These are phyloP conservation scores for Russula brevipes DNA, from an alignment of 768 basidiomycete species.

Conservation along the genomic window DNA sequence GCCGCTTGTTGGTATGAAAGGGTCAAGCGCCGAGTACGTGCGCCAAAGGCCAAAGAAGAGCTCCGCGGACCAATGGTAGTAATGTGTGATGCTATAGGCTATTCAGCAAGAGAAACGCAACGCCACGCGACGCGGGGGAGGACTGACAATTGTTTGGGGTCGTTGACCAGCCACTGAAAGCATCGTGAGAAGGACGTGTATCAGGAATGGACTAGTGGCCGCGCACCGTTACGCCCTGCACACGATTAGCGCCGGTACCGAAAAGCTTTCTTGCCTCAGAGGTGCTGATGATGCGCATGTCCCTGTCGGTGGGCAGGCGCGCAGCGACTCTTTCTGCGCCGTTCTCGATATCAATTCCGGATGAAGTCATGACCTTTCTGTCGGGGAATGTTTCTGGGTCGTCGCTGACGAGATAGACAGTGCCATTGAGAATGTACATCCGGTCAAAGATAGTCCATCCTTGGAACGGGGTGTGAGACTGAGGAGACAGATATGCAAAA, in stretches of 20 bases:
- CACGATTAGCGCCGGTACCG: constrained; percentile 60
- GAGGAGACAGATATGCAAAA: not conserved
- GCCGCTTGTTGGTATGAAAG: constrained; percentile 57
- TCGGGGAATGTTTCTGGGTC: constrained; percentile 62
- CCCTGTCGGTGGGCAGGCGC: constrained; percentile 70
- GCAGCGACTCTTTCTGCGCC: constrained; percentile 48
- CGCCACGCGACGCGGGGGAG: not conserved
- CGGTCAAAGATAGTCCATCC: constrained; percentile 90
- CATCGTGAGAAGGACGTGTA: not conserved
- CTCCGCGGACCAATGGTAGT: constrained; percentile 92
- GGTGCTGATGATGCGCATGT: constrained; percentile 71
- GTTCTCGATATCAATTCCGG: constrained; percentile 54
- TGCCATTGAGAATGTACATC: constrained; percentile 76
- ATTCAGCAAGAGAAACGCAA: not conserved
- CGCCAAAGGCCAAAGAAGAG: constrained; percentile 91
- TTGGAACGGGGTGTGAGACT: constrained; percentile 31
- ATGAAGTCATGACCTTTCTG: constrained; percentile 63
- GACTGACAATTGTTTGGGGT: constrained; percentile 77
- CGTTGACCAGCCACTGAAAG: constrained; percentile 70
- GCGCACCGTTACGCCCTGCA: constrained; percentile 74
- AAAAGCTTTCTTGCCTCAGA: constrained; percentile 63
- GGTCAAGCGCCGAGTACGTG: constrained; percentile 77
- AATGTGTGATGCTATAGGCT: constrained; percentile 68
- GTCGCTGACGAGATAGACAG: constrained; percentile 77
- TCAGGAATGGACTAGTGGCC: not conserved